Evolutionary conservation across 768 basidiomycete species (phyloP), one percentile per base, ranked within the genome.

Genomic region (Lactifluus subvellereus): DNA sequence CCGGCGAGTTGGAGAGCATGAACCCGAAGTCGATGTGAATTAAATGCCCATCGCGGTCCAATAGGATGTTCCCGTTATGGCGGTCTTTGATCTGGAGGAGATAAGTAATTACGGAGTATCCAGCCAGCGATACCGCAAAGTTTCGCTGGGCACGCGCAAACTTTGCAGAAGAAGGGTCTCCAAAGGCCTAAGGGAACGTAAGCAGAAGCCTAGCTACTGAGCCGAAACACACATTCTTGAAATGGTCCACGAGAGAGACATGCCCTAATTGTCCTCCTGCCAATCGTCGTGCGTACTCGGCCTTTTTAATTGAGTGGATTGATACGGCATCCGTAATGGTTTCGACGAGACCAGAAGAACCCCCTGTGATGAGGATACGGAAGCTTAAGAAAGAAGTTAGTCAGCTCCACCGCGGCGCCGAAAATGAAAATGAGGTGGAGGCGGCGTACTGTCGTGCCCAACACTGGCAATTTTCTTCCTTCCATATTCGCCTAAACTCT

Each of bases 21-120:
- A 98, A 98, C 2, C 97, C 97, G 72, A 98, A 99, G 74, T 98
- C 97, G 64, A 99, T 99, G 73, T 99, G 92, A 54, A 97, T 88
- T 27, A 97, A 79, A 69, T 95, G 95, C 0, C 97, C 97, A 38
- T 97, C 93, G 57, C 92, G 85, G 75, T 98, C 97, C 52, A 99
- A 77, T 6, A 99, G 83, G 58, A 99, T 98, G 72, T 98, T 99
- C 35, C 97, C 97, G 71, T 99, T 99, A 72, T 99, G 97, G 13
- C 97, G 85, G 74, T 99, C 97, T 75, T 98, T 98, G 75, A 99
- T 89, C 76, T 98, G 97, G 4, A 99, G 83, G 8, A 98, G 84
- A 75, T 91, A 98, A n/a, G 94, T 95, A 43, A 98, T 86, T 54
- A 98, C 78, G 2, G 96, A 98, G 73, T 98, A 98, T 11, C 94